Percentiles rank a stretch among this genome's conserved stretches.
These are phyloP conservation scores for Pisolithus orientalis DNA, from an alignment of 768 basidiomycete species.

Conservation along the genomic window DNA sequence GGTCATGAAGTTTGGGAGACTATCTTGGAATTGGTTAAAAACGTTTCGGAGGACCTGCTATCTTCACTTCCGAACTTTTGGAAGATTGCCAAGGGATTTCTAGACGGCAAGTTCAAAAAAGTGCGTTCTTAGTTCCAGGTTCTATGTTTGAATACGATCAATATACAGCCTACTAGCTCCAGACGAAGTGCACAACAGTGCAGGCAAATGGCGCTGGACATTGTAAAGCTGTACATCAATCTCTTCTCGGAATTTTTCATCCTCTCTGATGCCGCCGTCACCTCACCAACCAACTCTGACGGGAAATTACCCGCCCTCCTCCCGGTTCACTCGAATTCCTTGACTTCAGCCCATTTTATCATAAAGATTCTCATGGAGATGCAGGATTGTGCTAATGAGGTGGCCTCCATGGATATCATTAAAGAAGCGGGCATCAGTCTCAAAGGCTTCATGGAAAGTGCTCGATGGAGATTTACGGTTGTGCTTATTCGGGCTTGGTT, in stretches of 20 bases:
- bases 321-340: slow-evolving; percentile 70
- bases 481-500: slow-evolving; percentile 75
- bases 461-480: slow-evolving; percentile 85
- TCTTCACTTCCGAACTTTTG: slow-evolving; percentile 89
- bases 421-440: slow-evolving; percentile 64
- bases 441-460: slow-evolving; percentile 70
- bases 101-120: slow-evolving; percentile 91
- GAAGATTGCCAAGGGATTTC: slow-evolving; percentile 84
- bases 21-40: slow-evolving; percentile 73
- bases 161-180: slow-evolving; percentile 34
- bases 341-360: slow-evolving; percentile 79
- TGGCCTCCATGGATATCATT: slow-evolving; percentile 74
- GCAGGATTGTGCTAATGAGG: slow-evolving; percentile 78
- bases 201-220: slow-evolving; percentile 81
- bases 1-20: slow-evolving; percentile 81
- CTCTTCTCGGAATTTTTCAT: slow-evolving; percentile 82
- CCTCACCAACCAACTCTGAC: slow-evolving; percentile 39
- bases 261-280: slow-evolving; percentile 72
- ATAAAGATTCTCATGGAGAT: slow-evolving; percentile 78
- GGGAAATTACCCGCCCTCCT: slow-evolving; percentile 45
- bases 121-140: slow-evolving; percentile 33
- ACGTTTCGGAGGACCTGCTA: slow-evolving; percentile 78
- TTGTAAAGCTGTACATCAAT: slow-evolving; percentile 80
- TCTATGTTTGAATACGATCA: slow-evolving; percentile 5
- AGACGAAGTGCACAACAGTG: slow-evolving; percentile 81